A percentile compares a stretch with the other conserved stretches of the same genome.
Evolutionary conservation across 2,329 filamentous ascomycete species (phyloP).

Genomic region (Cladosporium sp.): DNA sequence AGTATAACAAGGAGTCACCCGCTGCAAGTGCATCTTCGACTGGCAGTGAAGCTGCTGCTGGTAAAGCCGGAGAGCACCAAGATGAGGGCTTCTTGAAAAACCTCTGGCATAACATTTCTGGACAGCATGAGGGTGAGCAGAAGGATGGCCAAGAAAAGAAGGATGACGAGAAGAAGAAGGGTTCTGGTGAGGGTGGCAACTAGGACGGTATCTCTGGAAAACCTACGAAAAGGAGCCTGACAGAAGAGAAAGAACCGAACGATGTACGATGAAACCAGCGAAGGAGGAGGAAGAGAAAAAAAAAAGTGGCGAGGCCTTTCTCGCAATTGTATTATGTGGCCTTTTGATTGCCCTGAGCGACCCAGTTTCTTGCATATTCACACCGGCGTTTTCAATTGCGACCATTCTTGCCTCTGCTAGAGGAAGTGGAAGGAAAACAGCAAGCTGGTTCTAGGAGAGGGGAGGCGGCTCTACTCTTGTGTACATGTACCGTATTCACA

Average conservation of each 20-base stretch:
- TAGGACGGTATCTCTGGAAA: neutral
- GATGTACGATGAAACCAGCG: neutral
- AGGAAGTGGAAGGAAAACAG: too few relatives aligned
- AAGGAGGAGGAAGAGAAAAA: neutral
- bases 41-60: slow-evolving; percentile 13
- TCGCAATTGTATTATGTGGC: neutral
- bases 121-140: slow-evolving; percentile 46
- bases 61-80: slow-evolving; percentile 53
- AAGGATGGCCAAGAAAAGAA: neutral
- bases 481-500: too few relatives aligned
- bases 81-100: slow-evolving; percentile 89
- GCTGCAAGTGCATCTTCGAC: slow-evolving; percentile 2
- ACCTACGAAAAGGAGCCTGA: too few relatives aligned
- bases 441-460: too few relatives aligned
- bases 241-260: too few relatives aligned
- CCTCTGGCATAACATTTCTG: slow-evolving; percentile 89
- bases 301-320: too few relatives aligned
- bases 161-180: slow-evolving; percentile 2
- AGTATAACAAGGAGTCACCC: slow-evolving; percentile 38
- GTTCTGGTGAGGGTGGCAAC: neutral
- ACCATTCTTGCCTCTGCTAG: neutral
- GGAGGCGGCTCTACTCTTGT: too few relatives aligned
- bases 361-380: neutral
- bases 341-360: neutral
- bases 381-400: neutral